Evolutionary conservation across 1,284 basidiomycete species (phyloP), one percentile per base, ranked within the genome.

Genomic region (Abortiporus biennis): DNA sequence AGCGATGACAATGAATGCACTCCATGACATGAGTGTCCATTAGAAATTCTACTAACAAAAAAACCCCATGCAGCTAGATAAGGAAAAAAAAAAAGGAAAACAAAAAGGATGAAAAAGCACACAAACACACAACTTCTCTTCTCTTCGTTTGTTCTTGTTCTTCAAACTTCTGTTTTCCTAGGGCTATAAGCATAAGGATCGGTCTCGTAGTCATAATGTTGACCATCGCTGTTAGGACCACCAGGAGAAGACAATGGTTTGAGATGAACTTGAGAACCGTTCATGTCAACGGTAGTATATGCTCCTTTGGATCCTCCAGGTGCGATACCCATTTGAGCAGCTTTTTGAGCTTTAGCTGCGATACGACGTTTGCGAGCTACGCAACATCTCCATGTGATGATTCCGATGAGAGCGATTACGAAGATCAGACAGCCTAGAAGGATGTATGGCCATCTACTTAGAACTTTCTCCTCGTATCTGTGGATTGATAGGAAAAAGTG

Each of bases 381-480:
- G 60, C 84, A 86, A 61, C 79, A 85, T 40, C 71, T 69, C 78
- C 80, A 84, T 31, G 83, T 51, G 51, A 73, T 71, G 46, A 72
- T 65, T 12, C 72, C 72, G 37, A 73, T 49, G 34, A 76, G 50
- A 40, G 76, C 51, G 22, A 74, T 36, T 16, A 82, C 61, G 46
- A 78, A 65, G 3, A 67, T 58, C 29, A 87, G 64, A 51, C 78
- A 80, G 27, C 82, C 84, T 20, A 71, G 51, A 46, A 87, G 68
- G 54, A 87, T 87, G 54, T 85, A 81, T 0, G 85, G 84, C 85
- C 84, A 86, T 34, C 71, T 76, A 52, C 78, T 80, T 46, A 85
- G 71, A 20, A 87, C 66, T 64, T 72, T 65, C 57, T 82, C 84
- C 54, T 83, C 77, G 40, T 58, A 51, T 41, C 59, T 61, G 33